A percentile compares a stretch with the other conserved stretches of the same genome.
These are phyloP conservation scores for Coemansia sp. DNA, from an alignment of 192 early-diverging fungal species.

Conservation along the genomic window DNA sequence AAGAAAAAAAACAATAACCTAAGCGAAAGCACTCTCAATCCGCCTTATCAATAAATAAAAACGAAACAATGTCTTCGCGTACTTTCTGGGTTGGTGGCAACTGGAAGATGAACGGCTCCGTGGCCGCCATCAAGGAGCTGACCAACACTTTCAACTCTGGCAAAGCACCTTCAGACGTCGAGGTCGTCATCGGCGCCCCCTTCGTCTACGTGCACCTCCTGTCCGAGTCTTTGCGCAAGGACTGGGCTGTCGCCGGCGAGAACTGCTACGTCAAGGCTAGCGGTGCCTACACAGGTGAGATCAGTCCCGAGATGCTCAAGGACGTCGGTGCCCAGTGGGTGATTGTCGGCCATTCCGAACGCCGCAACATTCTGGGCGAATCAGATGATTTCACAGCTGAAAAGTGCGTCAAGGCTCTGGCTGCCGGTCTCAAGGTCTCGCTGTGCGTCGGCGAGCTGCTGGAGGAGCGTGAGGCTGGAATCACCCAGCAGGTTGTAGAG, in stretches of 20 bases:
- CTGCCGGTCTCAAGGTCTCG: constrained; percentile 86
- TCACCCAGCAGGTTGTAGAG: constrained; percentile 84
- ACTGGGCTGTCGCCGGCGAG: constrained; percentile 92
- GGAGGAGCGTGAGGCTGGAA: constrained; percentile 87
- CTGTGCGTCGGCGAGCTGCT: constrained; percentile 96
- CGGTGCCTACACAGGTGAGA: constrained; percentile 98
- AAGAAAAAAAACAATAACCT: background rate
- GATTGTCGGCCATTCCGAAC: constrained; percentile 98
- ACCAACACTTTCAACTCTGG: constrained; percentile 76
- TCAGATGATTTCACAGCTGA: constrained; percentile 84
- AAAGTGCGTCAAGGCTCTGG: constrained; percentile 87
- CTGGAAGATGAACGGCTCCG: constrained; percentile 98
- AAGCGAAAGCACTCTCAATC: too few species aligned
- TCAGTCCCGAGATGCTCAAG: constrained; percentile 92
- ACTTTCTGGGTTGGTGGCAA: constrained; percentile 87
- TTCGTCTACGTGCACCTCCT: constrained; percentile 85
- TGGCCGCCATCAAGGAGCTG: constrained; percentile 71
- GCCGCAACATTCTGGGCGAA: constrained; percentile 90
- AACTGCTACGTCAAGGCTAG: constrained; percentile 84
- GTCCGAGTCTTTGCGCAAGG: constrained; percentile 71
- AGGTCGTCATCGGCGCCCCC: constrained; percentile 97
- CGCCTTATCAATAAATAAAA: background rate
- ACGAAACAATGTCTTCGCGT: constrained; percentile 54
- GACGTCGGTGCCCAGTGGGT: constrained; percentile 95
- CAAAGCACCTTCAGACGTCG: constrained; percentile 64